A percentile compares a stretch with the other conserved stretches of the same genome.
Evolutionary conservation across 495 filamentous ascomycete genomes (phyloP).

Genomic region (Penicillium fimorum): DNA sequence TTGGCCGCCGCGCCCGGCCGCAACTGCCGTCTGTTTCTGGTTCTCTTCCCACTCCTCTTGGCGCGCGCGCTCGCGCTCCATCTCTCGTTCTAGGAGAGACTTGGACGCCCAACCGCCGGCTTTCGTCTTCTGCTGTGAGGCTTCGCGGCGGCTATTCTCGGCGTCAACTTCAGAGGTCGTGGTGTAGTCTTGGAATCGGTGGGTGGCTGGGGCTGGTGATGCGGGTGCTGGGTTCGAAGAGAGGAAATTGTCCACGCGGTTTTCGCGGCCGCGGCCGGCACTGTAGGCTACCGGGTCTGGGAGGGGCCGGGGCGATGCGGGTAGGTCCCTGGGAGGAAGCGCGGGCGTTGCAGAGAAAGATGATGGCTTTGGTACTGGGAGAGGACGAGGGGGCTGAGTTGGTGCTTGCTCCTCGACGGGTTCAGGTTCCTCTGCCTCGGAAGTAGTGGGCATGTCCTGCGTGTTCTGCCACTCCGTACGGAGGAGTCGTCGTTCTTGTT

Average conservation of each 20-base stretch:
- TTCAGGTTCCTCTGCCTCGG: slow-evolving; percentile 19
- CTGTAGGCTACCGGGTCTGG: slow-evolving; percentile 34
- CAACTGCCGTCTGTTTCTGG: slow-evolving; percentile 69
- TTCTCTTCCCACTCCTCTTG: slow-evolving; percentile 93
- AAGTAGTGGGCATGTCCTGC: slow-evolving; percentile 33
- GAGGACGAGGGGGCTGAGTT: slow-evolving; percentile 41
- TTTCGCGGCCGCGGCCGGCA: slow-evolving; percentile 28
- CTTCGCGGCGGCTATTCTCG: slow-evolving; percentile 64
- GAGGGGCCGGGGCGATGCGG: slow-evolving; percentile 32
- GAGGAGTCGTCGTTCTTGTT: slow-evolving; percentile 72
- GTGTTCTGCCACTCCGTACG: slow-evolving; percentile 65
- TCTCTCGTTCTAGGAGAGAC: slow-evolving; percentile 87
- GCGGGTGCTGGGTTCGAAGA: slow-evolving; percentile 49
- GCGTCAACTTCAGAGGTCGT: slow-evolving; percentile 64
- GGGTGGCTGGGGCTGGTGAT: slow-evolving; percentile 35
- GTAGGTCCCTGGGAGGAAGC: slow-evolving; percentile 21
- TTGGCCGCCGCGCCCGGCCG: slow-evolving; percentile 42
- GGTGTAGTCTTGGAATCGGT: slow-evolving; percentile 55
- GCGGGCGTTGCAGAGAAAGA: slow-evolving; percentile 12
- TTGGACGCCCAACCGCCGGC: slow-evolving; percentile 75
- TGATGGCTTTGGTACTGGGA: slow-evolving; percentile 33
- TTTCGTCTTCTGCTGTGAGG: slow-evolving; percentile 65
- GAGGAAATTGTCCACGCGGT: slow-evolving; percentile 49
- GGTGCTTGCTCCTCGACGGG: slow-evolving; percentile 36
- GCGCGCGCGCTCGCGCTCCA: slow-evolving; percentile 90